Conservation (phyloP, 225 moss, liverwort and hornwort species). For the Neckera pumila region DNA sequence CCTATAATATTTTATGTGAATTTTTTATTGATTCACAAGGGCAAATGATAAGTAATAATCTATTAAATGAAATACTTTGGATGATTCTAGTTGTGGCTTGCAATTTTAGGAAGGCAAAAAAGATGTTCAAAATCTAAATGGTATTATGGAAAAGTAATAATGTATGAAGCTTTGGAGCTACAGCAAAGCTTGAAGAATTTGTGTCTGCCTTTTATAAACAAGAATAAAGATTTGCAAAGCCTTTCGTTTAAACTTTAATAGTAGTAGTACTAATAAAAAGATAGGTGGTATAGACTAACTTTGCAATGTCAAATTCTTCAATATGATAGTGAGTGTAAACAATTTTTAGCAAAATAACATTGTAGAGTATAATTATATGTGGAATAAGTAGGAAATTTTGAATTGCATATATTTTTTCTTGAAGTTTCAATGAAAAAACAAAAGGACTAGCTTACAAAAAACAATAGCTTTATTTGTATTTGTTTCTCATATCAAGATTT, state of each 20-base stretch:
- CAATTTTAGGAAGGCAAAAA: not conserved
- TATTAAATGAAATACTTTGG: not conserved
- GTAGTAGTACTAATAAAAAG: not conserved
- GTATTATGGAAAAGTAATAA: too few species aligned
- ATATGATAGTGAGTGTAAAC: rapidly evolving
- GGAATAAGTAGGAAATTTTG: not conserved
- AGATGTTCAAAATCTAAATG: not conserved
- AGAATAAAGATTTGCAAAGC: not conserved
- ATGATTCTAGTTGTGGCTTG: not conserved
- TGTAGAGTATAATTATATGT: rapidly evolving
- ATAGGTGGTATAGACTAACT: not conserved
- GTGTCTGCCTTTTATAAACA: not conserved
- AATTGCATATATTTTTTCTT: not conserved
- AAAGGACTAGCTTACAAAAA: rapidly evolving
- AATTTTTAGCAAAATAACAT: not conserved
- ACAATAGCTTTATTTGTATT: not conserved
- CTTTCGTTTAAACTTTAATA: not conserved
- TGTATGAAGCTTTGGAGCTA: not conserved
- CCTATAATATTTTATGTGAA: not conserved
- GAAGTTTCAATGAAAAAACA: too few species aligned
- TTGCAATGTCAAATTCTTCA: rapidly evolving
- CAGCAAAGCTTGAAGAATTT: not conserved
- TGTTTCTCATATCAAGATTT: not conserved
- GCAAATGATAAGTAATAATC: not conserved
- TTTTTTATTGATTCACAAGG: not conserved